Percentiles rank a stretch among this genome's conserved stretches.
phyloP scores from a whole-genome alignment of 768 basidiomycete genomes.

The Neoboletus brunneissimus region DNA sequence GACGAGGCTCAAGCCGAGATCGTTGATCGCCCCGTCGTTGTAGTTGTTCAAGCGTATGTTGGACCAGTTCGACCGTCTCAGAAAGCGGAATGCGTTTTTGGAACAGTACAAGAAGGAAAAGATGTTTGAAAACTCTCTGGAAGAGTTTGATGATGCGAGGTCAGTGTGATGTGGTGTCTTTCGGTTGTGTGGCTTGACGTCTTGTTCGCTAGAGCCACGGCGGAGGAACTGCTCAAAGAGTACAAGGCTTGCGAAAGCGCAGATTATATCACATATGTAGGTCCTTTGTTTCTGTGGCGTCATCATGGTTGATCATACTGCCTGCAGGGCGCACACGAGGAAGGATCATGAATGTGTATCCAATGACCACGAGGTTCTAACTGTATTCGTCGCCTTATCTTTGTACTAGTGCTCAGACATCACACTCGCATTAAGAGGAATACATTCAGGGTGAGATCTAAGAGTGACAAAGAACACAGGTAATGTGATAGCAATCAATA shows the following conservation, averaged over 20 bases:
- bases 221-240: slow-evolving; percentile 85
- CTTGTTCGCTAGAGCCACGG: slow-evolving; percentile 61
- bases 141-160: slow-evolving; percentile 99
- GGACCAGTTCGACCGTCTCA: slow-evolving; percentile 87
- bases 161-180: slow-evolving; percentile 31
- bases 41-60: slow-evolving; percentile 95
- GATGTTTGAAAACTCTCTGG: slow-evolving; percentile 89
- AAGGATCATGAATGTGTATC: slow-evolving; percentile 22
- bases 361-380: neutral
- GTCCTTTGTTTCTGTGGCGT: slow-evolving; percentile 23
- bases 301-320: neutral
- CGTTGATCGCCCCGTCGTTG: neutral
- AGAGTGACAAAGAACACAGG: slow-evolving; percentile 8
- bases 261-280: slow-evolving; percentile 87
- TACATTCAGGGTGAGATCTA: slow-evolving; percentile 30
- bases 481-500: slow-evolving; percentile 19
- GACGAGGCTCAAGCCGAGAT: neutral
- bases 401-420: slow-evolving; percentile 1
- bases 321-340: slow-evolving; percentile 35
- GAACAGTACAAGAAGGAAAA: slow-evolving; percentile 98
- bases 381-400: neutral
- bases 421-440: slow-evolving; percentile 5
- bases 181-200: neutral
- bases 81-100: slow-evolving; percentile 89
- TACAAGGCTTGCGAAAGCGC: slow-evolving; percentile 95